A percentile compares a stretch with the other conserved stretches of the same genome.
These are phyloP conservation scores for Colletotrichum costaricense DNA, from an alignment of 2,329 filamentous ascomycete species.

Conservation along the genomic window DNA sequence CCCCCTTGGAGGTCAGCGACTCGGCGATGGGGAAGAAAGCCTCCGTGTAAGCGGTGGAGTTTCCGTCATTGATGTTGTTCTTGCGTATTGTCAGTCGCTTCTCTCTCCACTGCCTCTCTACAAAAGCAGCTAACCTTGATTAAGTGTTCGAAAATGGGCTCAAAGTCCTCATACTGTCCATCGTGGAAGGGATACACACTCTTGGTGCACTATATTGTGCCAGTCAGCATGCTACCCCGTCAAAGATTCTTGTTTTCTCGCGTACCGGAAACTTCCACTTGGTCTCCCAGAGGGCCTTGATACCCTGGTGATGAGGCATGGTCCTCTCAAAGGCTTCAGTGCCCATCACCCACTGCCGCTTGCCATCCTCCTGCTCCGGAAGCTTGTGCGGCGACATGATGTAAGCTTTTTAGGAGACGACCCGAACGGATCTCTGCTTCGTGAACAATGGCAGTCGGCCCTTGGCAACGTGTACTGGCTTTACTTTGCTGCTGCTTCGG, in stretches of 20 bases:
- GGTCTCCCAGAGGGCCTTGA: slow-evolving; percentile 76
- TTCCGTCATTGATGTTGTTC: slow-evolving; percentile 73
- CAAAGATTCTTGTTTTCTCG: not conserved
- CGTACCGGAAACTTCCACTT: slow-evolving; percentile 78
- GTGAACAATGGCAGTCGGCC: slow-evolving; percentile 42
- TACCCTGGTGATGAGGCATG: slow-evolving; percentile 69
- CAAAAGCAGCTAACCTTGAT: slow-evolving; percentile 56
- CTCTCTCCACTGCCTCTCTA: no score
- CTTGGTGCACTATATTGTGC: slow-evolving; percentile 59
- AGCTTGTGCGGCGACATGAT: slow-evolving; percentile 46
- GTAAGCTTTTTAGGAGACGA: slow-evolving; percentile 34
- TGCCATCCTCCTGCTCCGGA: slow-evolving; percentile 41
- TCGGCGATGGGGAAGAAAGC: slow-evolving; percentile 72
- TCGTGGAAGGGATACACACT: slow-evolving; percentile 82
- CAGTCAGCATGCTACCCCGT: slow-evolving; percentile 2
- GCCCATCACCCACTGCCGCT: slow-evolving; percentile 56
- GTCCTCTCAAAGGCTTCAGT: slow-evolving; percentile 52
- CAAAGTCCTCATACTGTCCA: slow-evolving; percentile 74
- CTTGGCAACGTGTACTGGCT: slow-evolving; percentile 38
- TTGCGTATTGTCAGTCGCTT: slow-evolving; percentile 35
- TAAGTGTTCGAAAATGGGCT: slow-evolving; percentile 73
- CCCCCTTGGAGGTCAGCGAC: slow-evolving; percentile 63
- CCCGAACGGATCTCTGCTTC: slow-evolving; percentile 46
- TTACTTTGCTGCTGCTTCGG: slow-evolving; percentile 41
- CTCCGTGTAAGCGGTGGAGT: slow-evolving; percentile 72